These are phyloP conservation scores for Trichosporon asahii DNA, from an alignment of 1,284 basidiomycete species.

Conservation along the genomic window DNA sequence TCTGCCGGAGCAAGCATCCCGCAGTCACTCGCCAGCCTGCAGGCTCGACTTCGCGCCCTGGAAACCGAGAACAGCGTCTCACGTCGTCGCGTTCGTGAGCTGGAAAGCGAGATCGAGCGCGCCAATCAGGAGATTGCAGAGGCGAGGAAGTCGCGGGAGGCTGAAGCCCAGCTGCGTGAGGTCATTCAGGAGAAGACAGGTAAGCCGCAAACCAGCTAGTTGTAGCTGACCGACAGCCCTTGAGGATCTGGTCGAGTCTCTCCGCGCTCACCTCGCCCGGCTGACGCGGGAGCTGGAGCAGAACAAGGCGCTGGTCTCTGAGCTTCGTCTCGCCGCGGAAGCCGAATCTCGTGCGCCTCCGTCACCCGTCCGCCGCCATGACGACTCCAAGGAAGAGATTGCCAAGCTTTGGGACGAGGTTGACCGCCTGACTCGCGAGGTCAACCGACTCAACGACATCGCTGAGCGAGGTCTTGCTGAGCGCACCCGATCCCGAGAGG, in stretches of 20 bases:
- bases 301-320: conserved; percentile 62
- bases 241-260: conserved; percentile 67
- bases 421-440: conserved; percentile 66
- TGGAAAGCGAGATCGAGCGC: conserved; percentile 69
- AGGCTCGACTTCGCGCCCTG: conserved; percentile 53
- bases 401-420: conserved; percentile 55
- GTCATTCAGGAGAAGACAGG: conserved; percentile 81
- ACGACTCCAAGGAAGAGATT: conserved; percentile 55
- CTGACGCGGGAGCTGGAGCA: conserved; percentile 72
- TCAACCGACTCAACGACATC: conserved; percentile 72
- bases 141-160: conserved; percentile 24
- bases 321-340: conserved; percentile 56
- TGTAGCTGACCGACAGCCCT: conserved; percentile 57
- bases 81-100: conserved; percentile 68
- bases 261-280: conserved; percentile 68
- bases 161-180: conserved; percentile 49
- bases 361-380: conserved; percentile 15
- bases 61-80: conserved; percentile 77
- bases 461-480: conserved; percentile 78
- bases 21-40: conserved; percentile 38
- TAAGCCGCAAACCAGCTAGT: conserved; percentile 41
- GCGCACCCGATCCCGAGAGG: conserved; percentile 52
- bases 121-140: conserved; percentile 53
- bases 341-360: conserved; percentile 25
- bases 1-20: conserved; percentile 29